Base-by-base conservation (phyloP, 139 green algal species). In the Edaphochlamys debaryana region DNA sequence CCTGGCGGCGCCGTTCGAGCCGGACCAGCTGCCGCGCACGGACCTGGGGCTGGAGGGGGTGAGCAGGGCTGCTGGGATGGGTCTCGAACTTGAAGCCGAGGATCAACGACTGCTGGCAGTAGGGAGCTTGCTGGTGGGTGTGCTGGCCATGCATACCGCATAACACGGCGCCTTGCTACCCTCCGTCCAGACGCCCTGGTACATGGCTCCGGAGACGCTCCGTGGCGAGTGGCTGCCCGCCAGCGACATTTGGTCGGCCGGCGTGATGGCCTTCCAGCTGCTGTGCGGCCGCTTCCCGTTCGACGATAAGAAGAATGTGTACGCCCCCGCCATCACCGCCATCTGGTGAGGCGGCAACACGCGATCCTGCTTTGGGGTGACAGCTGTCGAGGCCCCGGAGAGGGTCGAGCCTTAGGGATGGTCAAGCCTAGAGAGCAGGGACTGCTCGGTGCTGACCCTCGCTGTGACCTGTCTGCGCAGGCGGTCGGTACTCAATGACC, bases 211-310 rank as follows among this genome's bases (percentile, higher is more conserved):
- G 29, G 95, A 98, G 87, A 90, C 92, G 36, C 91, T 98, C 60
- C 87, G 78, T 60, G 94, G 87, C 23, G 64, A 95, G 79, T 89
- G 95, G 19, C 90, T 81, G 4, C 93, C 95, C 2, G 90, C 90
- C 38, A 92, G 88, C 7, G 95, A 98, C 64, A 67, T 98, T 19
- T 98, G 95, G 95, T 82, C 92, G 17, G 95, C 93, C 20, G 95
- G 95, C 11, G 91, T 98, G 17, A 98, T 98, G 95, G 92, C 93
- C 2, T 88, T 93, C 88, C 95, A 98, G 90, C 89, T 98, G 80
- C 87, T 98, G 15, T 94, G 88, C 6, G 95, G 95, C 4, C 82
- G 87, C 41, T 88, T 98, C 72, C 95, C 95, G 15, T 98, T 98
- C 86, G 92, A 98, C 86, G 95, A 98, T 88, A 89, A 86, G 50